Evolutionary conservation across 2,329 filamentous ascomycete genomes (phyloP), one percentile per base, ranked within the genome.

Genomic region (Trichoderma sp.): DNA sequence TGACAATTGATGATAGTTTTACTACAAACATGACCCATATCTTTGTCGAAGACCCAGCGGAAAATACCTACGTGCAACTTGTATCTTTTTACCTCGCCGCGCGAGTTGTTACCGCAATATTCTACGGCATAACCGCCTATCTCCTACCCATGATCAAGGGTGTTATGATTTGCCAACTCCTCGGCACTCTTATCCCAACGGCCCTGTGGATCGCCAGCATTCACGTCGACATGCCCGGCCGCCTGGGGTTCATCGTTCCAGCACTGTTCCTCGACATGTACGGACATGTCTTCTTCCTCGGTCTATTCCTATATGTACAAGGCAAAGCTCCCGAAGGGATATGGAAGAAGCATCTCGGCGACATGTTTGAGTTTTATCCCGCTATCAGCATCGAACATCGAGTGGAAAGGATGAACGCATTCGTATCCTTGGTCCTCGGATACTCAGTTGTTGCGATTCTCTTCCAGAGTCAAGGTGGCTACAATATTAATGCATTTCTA

Each of bases 381-480:
- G 88, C 87, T 0, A 82, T 88, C 61, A 91, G 90, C 74, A 91
- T 91, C 74, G 90, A 91, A 79, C 90, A 92, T 78, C 86, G 88
- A 70, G 88, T 89, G 5, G 89, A 91, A 78, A 82, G 90, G 7
- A 91, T 87, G 34, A 88, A 88, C 71, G 89, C 89, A 0, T 92
- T 91, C 76, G 87, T 91, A 0, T 87, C 88, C 0, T 81, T 91
- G 3, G 89, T 92, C 1, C 87, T 91, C 74, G 89, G 90, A 18
- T 91, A 90, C 74, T 88, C 86, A 1, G 89, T 91, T 28, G 84
- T 91, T 32, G 88, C 86, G 0, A 82, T 91, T 43, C 81, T 90
- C 53, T 91, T 88, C 76, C 89, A 91, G 75, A 89, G 85, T 73
- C 74, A 80, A 15, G 78, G 79, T 15, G 77, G 78, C 14, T 82